A percentile compares a stretch with the other conserved stretches of the same genome.
Evolutionary conservation across 2,329 filamentous ascomycete species (phyloP).

Genomic region (Tolypocladium pustulatum): DNA sequence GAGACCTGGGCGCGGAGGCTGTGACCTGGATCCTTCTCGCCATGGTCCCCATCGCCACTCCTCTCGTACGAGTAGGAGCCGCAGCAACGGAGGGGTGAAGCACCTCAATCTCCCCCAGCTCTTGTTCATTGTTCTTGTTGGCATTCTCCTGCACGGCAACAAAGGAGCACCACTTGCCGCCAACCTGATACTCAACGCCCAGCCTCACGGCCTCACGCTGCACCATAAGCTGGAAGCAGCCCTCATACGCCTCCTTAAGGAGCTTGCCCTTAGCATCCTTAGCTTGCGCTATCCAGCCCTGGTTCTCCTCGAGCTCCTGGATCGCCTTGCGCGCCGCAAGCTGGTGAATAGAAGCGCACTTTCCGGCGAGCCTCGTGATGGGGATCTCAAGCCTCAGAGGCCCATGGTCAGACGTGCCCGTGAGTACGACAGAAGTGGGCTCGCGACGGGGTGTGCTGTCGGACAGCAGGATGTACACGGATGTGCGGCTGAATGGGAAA

Average conservation of each 20-base stretch:
- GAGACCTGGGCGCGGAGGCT: not conserved
- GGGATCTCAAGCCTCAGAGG: constrained; percentile 56
- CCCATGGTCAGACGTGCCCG: constrained; percentile 43
- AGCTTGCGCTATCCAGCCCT: constrained; percentile 52
- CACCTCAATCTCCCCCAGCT: not conserved
- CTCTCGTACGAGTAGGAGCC: too few relatives aligned
- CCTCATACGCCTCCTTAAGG: constrained; percentile 34
- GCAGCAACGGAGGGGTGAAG: not conserved
- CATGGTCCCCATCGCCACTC: not conserved
- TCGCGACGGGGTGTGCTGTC: constrained; percentile 29
- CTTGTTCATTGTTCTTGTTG: not conserved
- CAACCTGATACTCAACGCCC: constrained; percentile 55
- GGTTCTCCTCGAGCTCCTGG: constrained; percentile 58
- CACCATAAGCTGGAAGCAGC: constrained; percentile 47
- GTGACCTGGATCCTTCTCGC: not conserved
- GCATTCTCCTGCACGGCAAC: constrained; percentile 48
- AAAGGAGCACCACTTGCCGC: constrained; percentile 62
- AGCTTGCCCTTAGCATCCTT: constrained; percentile 31
- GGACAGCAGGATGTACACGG: constrained; percentile 54
- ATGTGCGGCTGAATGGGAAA: constrained; percentile 56
- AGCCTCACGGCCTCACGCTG: constrained; percentile 56
- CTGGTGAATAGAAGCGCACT: constrained; percentile 52
- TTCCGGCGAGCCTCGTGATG: constrained; percentile 34
- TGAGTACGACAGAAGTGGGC: constrained; percentile 45
- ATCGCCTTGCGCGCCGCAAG: constrained; percentile 59